Base-by-base conservation (phyloP, 768 basidiomycete genomes). In the Russula sp. region DNA sequence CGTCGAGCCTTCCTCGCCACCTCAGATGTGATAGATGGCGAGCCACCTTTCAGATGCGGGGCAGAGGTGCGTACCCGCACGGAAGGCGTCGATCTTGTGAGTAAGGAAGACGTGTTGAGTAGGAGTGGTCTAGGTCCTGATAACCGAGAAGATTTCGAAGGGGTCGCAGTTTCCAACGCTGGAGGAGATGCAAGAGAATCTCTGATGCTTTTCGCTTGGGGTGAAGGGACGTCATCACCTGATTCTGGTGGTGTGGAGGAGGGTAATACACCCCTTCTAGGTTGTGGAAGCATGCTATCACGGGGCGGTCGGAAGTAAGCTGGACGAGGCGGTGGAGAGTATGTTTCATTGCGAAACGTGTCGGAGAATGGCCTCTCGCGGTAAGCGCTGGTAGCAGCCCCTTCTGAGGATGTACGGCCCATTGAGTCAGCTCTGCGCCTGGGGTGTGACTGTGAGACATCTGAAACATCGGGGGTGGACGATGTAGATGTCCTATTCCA, bases 71-170 rank as follows among this genome's bases (percentile, higher is more conserved):
- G 62, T 53, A 46, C 66, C 62, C 68, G 49, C 7, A 60, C 41
- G 22, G 65, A 55, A 18, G 69, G 62, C 13, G 62, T 35, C 32
- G 67, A 45, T 41, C 66, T 65, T 35, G 61, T 42, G 11, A 72
- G 67, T 34, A 73, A 56, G 7, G 71, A 64, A 1, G 66, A 20
- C 25, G 87, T 81, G 68, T 73, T 83, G 42, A 92, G 76, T 49
- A 90, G 73, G 39, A 92, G 75, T 0, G 90, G 89, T 8, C 80
- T 78, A 0, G 90, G 89, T 1, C 75, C 86, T 51, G 76, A 73
- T 74, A 81, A 87, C 2, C 79, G 64, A 3, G 70, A 65, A 29
- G 73, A 60, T 6, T 75, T 70, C 25, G 78, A 72, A 14, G 75
- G 66, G 47, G 68, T 58, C 9, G 25, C 45, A 43, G 61, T 66